Base-by-base conservation (phyloP, 495 filamentous ascomycete species). In the Podospora pseudopauciseta region DNA sequence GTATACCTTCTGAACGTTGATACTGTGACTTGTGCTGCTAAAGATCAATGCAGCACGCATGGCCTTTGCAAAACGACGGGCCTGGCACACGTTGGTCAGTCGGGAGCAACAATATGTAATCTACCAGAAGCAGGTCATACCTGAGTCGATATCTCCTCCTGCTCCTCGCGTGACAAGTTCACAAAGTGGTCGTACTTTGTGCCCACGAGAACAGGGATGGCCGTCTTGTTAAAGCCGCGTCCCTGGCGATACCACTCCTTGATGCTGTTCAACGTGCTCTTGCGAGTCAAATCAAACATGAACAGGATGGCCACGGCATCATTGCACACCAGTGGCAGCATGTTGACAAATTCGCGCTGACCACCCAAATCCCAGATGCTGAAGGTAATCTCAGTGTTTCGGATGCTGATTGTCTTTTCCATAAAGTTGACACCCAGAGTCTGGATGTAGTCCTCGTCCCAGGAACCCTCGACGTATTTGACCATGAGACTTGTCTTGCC, bases 201-300 rank as follows among this genome's bases (percentile, higher is more conserved):
- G 53, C 95, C 95, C 26, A 99, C 90, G 18, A 99, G 79, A 76
- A 99, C 96, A 0, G 95, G 95, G 72, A 99, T 99, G 13, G 95
- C 95, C 18, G 96, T 99, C 85, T 98, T 98, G 85, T 99, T 99
- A 81, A 99, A 99, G 1, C 95, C 95, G 62, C 95, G 88, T 19
- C 96, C 95, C 79, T 99, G 95, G 57, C 95, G 88, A 76, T 99
- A 99, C 95, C 95, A 99, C 79, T 99, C 95, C 85, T 98, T 99
- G 83, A 99, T 97, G 55, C 91, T 95, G 79, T 99, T 99, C 67
- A 99, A 82, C 0, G 95, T 99, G 81, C 94, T 97, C 85, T 99
- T 99, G 71, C 95, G 85, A 44, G 95, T 98, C 67, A 99, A 84
- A 75, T 99, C 95, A 76, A 99, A 99, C 95, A 99, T 99, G 84